A percentile compares a stretch with the other conserved stretches of the same genome.
Evolutionary conservation across 768 basidiomycete genomes (phyloP).

Genomic region (Suillus lakei): DNA sequence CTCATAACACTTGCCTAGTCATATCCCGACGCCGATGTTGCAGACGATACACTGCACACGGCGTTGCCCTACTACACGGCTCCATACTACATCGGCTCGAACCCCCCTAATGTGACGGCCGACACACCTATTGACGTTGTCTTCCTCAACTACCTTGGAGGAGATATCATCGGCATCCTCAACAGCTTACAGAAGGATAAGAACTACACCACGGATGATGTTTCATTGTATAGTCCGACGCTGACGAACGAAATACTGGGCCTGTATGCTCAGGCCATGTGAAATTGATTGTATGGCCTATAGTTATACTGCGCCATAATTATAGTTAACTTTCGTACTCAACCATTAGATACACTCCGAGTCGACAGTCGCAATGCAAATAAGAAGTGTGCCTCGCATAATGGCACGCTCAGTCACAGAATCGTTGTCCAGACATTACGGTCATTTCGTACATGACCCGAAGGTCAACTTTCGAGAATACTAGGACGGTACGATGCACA

Average conservation of each 20-base stretch:
- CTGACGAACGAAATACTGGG: conserved; percentile 42
- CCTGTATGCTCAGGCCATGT: conserved; percentile 41
- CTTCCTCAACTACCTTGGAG: conserved; percentile 72
- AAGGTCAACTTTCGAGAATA: too few relatives aligned
- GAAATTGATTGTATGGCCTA: conserved; percentile 25
- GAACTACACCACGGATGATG: conserved; percentile 56
- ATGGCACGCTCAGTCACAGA: too few relatives aligned
- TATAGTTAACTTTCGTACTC: neutral
- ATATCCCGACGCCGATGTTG: conserved; percentile 67
- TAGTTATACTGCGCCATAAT: neutral
- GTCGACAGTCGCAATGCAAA: too few relatives aligned
- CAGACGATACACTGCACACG: conserved; percentile 68
- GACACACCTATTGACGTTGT: conserved; percentile 70
- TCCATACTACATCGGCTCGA: conserved; percentile 64
- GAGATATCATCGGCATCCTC: conserved; percentile 53
- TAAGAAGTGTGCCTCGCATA: too few relatives aligned
- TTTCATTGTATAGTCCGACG: conserved; percentile 54
- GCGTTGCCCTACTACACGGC: conserved; percentile 58
- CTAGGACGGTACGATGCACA: too few relatives aligned
- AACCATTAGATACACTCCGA: neutral
- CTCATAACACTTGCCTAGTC: conserved; percentile 40
- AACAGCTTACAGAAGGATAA: conserved; percentile 59
- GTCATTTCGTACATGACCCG: too few relatives aligned
- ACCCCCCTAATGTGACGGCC: conserved; percentile 52
- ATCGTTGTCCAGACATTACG: too few relatives aligned